phyloP scores from a whole-genome alignment of 2,329 filamentous ascomycete genomes.

The Triangularia setosa region DNA sequence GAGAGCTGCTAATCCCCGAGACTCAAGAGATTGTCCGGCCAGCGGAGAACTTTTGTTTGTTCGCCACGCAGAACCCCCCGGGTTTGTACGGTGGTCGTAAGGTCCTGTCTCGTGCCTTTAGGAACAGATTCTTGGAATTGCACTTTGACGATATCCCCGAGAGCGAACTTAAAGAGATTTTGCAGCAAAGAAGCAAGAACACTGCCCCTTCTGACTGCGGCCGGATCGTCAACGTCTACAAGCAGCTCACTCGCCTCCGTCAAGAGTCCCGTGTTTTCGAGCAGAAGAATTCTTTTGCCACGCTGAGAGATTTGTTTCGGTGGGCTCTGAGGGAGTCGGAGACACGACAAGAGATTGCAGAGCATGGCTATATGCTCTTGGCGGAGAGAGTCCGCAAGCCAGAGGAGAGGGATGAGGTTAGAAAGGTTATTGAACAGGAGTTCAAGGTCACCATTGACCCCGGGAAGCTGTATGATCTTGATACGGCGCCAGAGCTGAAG shows the following conservation, averaged over 20 bases:
- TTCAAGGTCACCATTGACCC: slow-evolving; percentile 84
- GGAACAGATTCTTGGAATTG: slow-evolving; percentile 93
- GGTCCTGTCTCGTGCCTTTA: slow-evolving; percentile 85
- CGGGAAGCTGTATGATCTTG: slow-evolving; percentile 65
- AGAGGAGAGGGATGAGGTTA: slow-evolving; percentile 81
- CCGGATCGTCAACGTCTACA: slow-evolving; percentile 89
- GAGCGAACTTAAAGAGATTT: slow-evolving; percentile 84
- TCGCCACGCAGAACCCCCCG: slow-evolving; percentile 95
- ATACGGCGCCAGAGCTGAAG: slow-evolving; percentile 52
- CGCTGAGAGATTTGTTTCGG: slow-evolving; percentile 88
- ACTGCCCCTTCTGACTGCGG: slow-evolving; percentile 87
- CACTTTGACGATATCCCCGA: slow-evolving; percentile 98
- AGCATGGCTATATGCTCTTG: slow-evolving; percentile 93
- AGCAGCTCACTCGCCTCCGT: slow-evolving; percentile 81
- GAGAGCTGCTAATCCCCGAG: slow-evolving; percentile 92
- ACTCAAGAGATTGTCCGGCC: slow-evolving; percentile 91
- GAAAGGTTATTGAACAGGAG: slow-evolving; percentile 80
- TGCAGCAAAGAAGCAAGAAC: slow-evolving; percentile 80
- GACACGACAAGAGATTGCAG: slow-evolving; percentile 80
- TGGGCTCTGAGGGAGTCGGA: slow-evolving; percentile 88
- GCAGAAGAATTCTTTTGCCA: slow-evolving; percentile 96
- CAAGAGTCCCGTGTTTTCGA: slow-evolving; percentile 92
- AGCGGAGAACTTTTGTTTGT: slow-evolving; percentile 94
- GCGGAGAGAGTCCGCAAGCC: slow-evolving; percentile 90
- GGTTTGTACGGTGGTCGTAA: slow-evolving; percentile 95